Conservation (phyloP, 495 filamentous ascomycete species). For the Aspergillus ellipticus region DNA sequence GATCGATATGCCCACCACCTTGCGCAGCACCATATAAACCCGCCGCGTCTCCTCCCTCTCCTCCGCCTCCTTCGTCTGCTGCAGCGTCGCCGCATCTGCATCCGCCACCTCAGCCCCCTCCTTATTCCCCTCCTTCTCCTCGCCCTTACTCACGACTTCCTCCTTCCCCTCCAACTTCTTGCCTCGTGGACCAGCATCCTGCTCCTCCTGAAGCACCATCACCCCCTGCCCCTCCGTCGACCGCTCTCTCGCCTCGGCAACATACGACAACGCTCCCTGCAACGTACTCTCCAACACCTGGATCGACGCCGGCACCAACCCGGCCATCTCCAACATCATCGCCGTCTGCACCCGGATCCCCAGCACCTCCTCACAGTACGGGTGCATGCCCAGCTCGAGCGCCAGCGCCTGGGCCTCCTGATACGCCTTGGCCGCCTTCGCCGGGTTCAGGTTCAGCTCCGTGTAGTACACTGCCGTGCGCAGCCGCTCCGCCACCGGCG, state of each 20-base stretch:
- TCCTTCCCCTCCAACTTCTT: too few species aligned
- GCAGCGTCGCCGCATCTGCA: constrained; percentile 24
- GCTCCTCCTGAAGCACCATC: neutral
- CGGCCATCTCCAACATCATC: constrained; percentile 70
- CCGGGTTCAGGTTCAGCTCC: constrained; percentile 66
- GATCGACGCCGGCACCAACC: constrained; percentile 60
- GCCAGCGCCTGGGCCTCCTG: constrained; percentile 68
- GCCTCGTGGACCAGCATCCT: too few species aligned
- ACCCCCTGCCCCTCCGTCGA: too few species aligned
- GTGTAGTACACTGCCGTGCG: constrained; percentile 86
- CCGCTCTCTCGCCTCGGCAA: constrained; percentile 27
- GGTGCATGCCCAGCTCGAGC: constrained; percentile 70
- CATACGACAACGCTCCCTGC: constrained; percentile 54
- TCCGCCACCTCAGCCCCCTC: constrained; percentile 19
- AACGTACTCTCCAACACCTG: constrained; percentile 63
- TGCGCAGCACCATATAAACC: constrained; percentile 65
- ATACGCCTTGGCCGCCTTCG: constrained; percentile 76
- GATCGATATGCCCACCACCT: constrained; percentile 67
- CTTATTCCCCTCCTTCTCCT: neutral
- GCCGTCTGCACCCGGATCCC: constrained; percentile 83
- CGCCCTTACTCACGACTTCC: too few species aligned
- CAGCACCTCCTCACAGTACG: constrained; percentile 82
- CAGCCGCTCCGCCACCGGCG: constrained; percentile 71
- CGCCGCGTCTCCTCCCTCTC: constrained; percentile 48
- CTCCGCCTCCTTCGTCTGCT: constrained; percentile 28